These are phyloP conservation scores for Kodamaea neixiangensis DNA, from an alignment of 805 yeast genomes.

Conservation along the genomic window DNA sequence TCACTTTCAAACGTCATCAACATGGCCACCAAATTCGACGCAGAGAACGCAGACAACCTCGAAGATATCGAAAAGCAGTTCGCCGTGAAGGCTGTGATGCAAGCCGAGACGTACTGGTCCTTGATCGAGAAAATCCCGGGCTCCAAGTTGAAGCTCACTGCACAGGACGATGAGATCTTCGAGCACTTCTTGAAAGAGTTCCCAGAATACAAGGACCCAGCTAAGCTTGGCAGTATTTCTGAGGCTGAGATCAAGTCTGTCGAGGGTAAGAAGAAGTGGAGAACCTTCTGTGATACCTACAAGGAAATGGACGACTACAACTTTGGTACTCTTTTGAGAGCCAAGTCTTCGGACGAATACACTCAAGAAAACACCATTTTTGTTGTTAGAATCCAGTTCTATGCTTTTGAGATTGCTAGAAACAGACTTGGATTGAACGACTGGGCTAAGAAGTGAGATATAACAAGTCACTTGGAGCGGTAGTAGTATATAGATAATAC, in stretches of 20 bases:
- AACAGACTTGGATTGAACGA: slow-evolving; percentile 89
- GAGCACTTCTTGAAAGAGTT: slow-evolving; percentile 63
- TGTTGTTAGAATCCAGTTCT: slow-evolving; percentile 90
- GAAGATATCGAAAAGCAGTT: slow-evolving; percentile 97
- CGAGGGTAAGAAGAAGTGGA: slow-evolving; percentile 87
- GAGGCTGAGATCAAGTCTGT: slow-evolving; percentile 84
- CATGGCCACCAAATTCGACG: slow-evolving; percentile 57
- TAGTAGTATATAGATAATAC: neutral
- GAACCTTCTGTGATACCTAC: slow-evolving; percentile 78
- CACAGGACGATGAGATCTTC: slow-evolving; percentile 70
- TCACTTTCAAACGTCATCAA: slow-evolving; percentile 6
- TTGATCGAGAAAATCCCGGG: slow-evolving; percentile 74
- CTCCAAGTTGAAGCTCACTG: slow-evolving; percentile 71
- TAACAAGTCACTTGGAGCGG: neutral
- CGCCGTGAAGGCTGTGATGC: slow-evolving; percentile 95
- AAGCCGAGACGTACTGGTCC: slow-evolving; percentile 93
- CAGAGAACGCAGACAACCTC: slow-evolving; percentile 90
- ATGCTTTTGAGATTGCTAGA: slow-evolving; percentile 92
- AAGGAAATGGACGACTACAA: slow-evolving; percentile 89
- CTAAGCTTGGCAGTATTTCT: slow-evolving; percentile 53
- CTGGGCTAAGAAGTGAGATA: slow-evolving; percentile 54
- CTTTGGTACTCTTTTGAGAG: slow-evolving; percentile 90
- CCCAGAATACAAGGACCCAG: slow-evolving; percentile 81
- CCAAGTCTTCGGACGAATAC: slow-evolving; percentile 71
- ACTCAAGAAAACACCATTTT: slow-evolving; percentile 82